phyloP scores from a whole-genome alignment of 495 filamentous ascomycete species.

The Neurospora discreta region DNA sequence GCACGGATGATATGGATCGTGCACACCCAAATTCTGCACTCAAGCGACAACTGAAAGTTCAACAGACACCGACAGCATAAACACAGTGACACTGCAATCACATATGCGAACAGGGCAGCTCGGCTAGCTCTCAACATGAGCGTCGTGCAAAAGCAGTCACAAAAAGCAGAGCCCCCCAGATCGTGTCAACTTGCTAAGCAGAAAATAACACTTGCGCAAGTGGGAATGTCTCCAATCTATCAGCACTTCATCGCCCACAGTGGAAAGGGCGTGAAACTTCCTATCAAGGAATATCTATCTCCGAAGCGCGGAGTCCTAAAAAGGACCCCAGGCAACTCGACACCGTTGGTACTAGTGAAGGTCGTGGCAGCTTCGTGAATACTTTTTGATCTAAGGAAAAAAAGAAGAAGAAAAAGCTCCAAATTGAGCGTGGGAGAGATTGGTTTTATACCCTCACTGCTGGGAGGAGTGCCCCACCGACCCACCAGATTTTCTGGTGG shows the following conservation, averaged over 20 bases:
- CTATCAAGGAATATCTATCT: slow-evolving; percentile 41
- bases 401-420: slow-evolving; percentile 10
- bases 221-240: slow-evolving; percentile 29
- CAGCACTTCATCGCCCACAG: slow-evolving; percentile 35
- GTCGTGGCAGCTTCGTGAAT: slow-evolving; percentile 41
- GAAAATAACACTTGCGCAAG: not conserved
- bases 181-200: not conserved
- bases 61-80: not conserved
- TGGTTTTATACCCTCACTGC: not conserved
- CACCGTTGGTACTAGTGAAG: slow-evolving; percentile 39
- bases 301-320: slow-evolving; percentile 30
- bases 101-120: not conserved
- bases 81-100: slow-evolving; percentile 2
- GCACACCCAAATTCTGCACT: not conserved
- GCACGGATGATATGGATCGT: not conserved
- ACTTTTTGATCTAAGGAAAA: slow-evolving; percentile 43
- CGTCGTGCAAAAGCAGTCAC: not conserved
- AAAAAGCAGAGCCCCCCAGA: not conserved
- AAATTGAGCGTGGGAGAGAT: not conserved
- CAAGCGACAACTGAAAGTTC: not conserved
- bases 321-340: slow-evolving; percentile 37
- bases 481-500: not conserved
- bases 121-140: not conserved
- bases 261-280: slow-evolving; percentile 36
- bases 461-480: not conserved